Evolutionary conservation across 1,284 basidiomycete genomes (phyloP), one percentile per base, ranked within the genome.

Genomic region (Vanrija humicola): DNA sequence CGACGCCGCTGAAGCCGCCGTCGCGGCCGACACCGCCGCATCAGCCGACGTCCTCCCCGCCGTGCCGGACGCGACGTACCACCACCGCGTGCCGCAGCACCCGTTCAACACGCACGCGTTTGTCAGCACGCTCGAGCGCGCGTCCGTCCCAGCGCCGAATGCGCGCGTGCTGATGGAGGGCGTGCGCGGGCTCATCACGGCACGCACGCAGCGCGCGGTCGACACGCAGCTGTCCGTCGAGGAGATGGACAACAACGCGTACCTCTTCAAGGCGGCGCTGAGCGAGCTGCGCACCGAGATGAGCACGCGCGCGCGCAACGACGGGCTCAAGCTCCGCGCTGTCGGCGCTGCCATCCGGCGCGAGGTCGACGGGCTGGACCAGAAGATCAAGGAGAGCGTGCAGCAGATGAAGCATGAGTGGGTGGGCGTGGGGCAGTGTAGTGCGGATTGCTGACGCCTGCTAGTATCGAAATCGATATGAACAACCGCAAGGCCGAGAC

Each of bases 221-320:
- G 79, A 84, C 50, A 86, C 88, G 53, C 86, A 89, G 40, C 78
- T 97, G 67, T 86, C 85, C 39, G 81, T 82, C 44, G 89, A 94
- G 73, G 93, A 97, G 71, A 75, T 93, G 51, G 93, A 95, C 73
- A 95, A 94, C 91, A 88, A 95, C 84, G 91, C 92, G 12, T 99
- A 99, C 74, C 81, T 98, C 25, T 98, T 97, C 76, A 85, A 87
- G 51, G 95, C 96, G 10, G 96, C 95, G 0, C 75, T 98, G 25
- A 89, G 90, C 0, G 93, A 98, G 74, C 80, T 97, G 43, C 84
- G 92, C 16, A 88, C 90, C 5, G 95, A 97, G 68, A 83, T 91
- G 42, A 86, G 87, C 9, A 84, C 93, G 61, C 84, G 85, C 54
- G 87, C 89, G 3, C 84, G 89, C 54, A 95, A 91, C 67, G 94